Evolutionary conservation across 2,329 filamentous ascomycete species (phyloP).

Genomic region (Emmonsiellopsis sp.): DNA sequence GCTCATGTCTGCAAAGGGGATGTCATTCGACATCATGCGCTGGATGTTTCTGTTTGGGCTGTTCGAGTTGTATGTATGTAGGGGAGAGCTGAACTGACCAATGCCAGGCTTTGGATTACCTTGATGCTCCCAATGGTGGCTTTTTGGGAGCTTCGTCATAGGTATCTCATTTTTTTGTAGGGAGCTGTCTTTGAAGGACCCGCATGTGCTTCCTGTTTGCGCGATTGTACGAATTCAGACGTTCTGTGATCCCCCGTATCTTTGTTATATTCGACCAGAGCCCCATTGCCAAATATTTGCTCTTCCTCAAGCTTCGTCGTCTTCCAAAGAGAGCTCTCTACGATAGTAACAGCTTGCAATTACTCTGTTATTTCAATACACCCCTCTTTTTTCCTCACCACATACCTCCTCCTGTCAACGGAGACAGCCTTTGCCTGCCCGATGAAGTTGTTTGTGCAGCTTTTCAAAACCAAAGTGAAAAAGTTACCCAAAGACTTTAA

Average conservation of each 20-base stretch:
- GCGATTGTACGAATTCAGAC: no score
- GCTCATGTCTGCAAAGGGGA: background rate
- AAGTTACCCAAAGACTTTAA: background rate
- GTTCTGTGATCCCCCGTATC: no score
- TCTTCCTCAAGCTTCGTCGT: no score
- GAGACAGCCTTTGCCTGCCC: conserved; percentile 6
- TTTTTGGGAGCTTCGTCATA: background rate
- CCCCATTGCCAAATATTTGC: no score
- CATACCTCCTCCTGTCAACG: conserved; percentile 4
- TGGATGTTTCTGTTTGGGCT: conserved; percentile 1
- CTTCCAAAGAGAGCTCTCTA: no score
- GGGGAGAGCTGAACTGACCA: background rate
- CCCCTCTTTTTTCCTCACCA: background rate
- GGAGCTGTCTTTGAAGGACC: background rate
- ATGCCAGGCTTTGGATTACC: background rate
- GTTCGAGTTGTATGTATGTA: conserved; percentile 3
- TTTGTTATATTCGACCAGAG: no score
- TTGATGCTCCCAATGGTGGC: background rate
- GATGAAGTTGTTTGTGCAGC: conserved; percentile 2
- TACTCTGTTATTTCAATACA: background rate
- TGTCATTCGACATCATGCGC: background rate
- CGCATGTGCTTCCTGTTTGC: no score
- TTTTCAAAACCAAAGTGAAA: conserved; percentile 2
- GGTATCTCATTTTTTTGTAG: background rate
- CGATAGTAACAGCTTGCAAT: no score